Evolutionary conservation across 1,284 basidiomycete species (phyloP), one percentile per base, ranked within the genome.

Genomic region (Apiotrichum brassicae): DNA sequence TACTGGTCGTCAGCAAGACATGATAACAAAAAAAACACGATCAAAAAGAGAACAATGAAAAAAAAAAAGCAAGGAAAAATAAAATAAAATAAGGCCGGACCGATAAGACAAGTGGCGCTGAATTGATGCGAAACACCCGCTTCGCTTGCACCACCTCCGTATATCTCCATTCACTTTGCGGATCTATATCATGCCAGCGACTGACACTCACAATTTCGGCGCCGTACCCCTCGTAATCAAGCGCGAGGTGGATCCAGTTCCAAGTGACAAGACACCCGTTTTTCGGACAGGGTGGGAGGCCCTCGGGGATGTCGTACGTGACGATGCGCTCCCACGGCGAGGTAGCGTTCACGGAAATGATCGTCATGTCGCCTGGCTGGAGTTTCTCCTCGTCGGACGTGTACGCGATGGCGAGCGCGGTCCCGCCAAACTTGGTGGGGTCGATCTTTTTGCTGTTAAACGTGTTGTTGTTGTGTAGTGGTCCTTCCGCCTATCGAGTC

Each of bases 341-440:
- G 14, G 48, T 82, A 23, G 83, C 80, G 66, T 86, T 86, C 23
- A 84, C 77, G 51, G 79, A 82, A 70, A 87, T 86, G 23, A 87
- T 71, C 2, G 78, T 76, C 56, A 87, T 82, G 68, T 86, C 83
- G 33, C 77, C 77, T 0, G 83, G 84, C 58, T 79, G 65, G 6
- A 86, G 36, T 1, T 16, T 23, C n/a, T 18, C 18, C 9, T 36
- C 34, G 42, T 56, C 54, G 16, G 41, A 42, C 25, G 48, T 45
- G 48, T 53, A 53, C 5, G 51, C 48, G 39, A 56, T 56, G 11
- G 45, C 45, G 22, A 56, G 45, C 12, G 51, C 48, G 8, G 54
- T 50, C 9, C 54, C 54, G 28, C 54, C 54, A 12, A 44, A 44
- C 16, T 22, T 11, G 8, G 8, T 6, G 16, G 14, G 13, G 14